phyloP scores from a whole-genome alignment of 805 yeast genomes.

The Kluyveromyces aestuarii region DNA sequence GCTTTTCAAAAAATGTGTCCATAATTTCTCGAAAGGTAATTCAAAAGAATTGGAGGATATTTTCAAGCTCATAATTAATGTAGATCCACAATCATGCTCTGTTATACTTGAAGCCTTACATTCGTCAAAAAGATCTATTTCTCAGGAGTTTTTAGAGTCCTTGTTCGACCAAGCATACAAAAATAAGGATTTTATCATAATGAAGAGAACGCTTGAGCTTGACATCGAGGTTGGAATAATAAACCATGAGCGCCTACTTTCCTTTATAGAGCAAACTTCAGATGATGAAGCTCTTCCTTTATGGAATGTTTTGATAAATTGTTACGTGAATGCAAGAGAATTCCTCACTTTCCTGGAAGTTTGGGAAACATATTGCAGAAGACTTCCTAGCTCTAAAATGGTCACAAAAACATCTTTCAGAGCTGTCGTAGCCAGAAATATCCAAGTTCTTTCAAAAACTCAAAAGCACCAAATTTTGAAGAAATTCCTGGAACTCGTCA shows the following conservation, averaged over 20 bases:
- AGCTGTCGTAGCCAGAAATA: slow-evolving; percentile 31
- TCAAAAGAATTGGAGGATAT: slow-evolving; percentile 36
- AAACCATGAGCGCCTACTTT: slow-evolving; percentile 21
- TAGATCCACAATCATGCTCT: slow-evolving; percentile 35
- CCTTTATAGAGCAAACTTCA: slow-evolving; percentile 7
- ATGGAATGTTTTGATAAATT: slow-evolving; percentile 32
- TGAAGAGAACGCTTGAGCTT: slow-evolving; percentile 40
- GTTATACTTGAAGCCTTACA: slow-evolving; percentile 39
- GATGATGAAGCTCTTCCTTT: slow-evolving; percentile 7
- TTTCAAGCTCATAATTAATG: slow-evolving; percentile 34
- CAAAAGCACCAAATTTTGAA: slow-evolving; percentile 32
- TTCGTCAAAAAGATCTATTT: slow-evolving; percentile 41
- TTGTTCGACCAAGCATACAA: slow-evolving; percentile 12
- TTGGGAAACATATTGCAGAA: slow-evolving; percentile 31
- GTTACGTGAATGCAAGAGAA: slow-evolving; percentile 52
- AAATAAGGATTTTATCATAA: slow-evolving; percentile 32
- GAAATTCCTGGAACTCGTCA: slow-evolving; percentile 8
- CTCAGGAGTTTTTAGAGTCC: slow-evolving; percentile 39
- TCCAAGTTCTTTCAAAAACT: slow-evolving; percentile 37
- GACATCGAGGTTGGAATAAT: slow-evolving; percentile 52
- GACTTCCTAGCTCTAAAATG: slow-evolving; percentile 2
- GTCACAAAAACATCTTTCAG: slow-evolving; percentile 27
- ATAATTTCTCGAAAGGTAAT: slow-evolving; percentile 15
- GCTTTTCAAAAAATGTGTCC: slow-evolving; percentile 16
- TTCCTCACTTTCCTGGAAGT: slow-evolving; percentile 37